phyloP scores from a whole-genome alignment of 164 flowering plant species.

The Dillenia turbinata region DNA sequence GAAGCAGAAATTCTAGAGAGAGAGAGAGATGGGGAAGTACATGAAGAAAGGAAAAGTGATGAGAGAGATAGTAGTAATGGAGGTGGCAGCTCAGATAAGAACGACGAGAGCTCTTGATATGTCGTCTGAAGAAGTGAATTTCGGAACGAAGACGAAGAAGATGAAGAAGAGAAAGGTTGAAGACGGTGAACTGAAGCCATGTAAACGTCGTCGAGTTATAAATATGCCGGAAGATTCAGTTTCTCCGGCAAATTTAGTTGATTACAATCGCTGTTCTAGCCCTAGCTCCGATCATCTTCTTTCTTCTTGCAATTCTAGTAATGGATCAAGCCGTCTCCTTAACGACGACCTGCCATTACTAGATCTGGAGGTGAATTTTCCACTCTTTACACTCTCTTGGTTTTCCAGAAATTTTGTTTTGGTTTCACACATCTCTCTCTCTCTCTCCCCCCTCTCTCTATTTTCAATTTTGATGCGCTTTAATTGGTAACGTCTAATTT shows the following conservation, averaged over 20 bases:
- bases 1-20: not conserved
- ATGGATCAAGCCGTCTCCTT: slow-evolving; percentile 32
- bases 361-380: slow-evolving; percentile 44
- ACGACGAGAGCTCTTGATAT: slow-evolving; percentile 24
- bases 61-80: slow-evolving; percentile 31
- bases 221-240: slow-evolving; percentile 5
- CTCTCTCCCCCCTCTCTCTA: slow-evolving; percentile 5
- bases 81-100: slow-evolving; percentile 21
- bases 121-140: slow-evolving; percentile 3
- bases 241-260: slow-evolving; percentile 8
- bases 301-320: slow-evolving; percentile 44
- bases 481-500: not conserved
- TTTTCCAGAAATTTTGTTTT: not conserved
- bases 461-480: slow-evolving; percentile 5
- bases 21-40: slow-evolving; percentile 22
- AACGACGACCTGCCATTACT: slow-evolving; percentile 20
- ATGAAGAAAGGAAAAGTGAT: slow-evolving; percentile 27
- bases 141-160: slow-evolving; percentile 1
- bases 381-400: not conserved
- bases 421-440: not conserved
- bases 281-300: slow-evolving; percentile 11
- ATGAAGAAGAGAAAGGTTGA: slow-evolving; percentile 19
- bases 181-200: slow-evolving; percentile 8
- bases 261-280: slow-evolving; percentile 12
- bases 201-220: slow-evolving; percentile 13